Base-by-base conservation (phyloP, 306 rosid genomes). In the Myrica gale region DNA sequence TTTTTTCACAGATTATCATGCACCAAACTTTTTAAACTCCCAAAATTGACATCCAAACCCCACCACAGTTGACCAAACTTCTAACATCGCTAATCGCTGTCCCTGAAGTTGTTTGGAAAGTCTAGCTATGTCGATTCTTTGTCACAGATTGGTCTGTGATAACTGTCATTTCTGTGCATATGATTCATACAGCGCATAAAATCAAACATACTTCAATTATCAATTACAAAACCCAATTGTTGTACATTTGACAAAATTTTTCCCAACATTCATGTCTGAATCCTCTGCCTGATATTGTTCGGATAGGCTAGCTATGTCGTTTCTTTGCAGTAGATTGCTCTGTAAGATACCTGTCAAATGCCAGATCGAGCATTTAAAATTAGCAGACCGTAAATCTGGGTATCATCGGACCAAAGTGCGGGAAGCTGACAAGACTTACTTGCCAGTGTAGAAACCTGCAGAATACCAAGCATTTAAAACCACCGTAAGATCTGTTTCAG, bases 401-500 rank as follows among this genome's bases (percentile, higher is more conserved):
- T 16, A 32, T 41, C 21, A 65, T 65, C 12, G 1, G 16, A 16
- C 12, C 7, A 62, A 3, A 7, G 26, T 16, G 9, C 3, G 7
- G 13, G 56, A 67, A 47, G 60, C 56, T 16, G n/a, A 13, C 5
- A 52, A 62, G 39, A 73, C 88, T 77, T 89, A 91, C 97, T 90
- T 90, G 81, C 96, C 97, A 71, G 96, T 91, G 85, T 77, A 65
- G 82, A 93, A 84, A 82, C 98, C 98, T 42, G 98, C 97, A 46
- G 92, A 88, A 88, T 88, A 93, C 98, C 98, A 93, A 54, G 98
- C 98, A 83, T 87, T 88, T 63, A 91, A 81, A 78, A 94, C 87
- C 53, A 48, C 87, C 63, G 83, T 53, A 56, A 94, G 86, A 67
- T 90, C 94, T 5, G 91, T 84, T 65, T 82, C 94, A 3, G 84